phyloP scores from a whole-genome alignment of 2,329 filamentous ascomycete species.

The Seiridium cupressi region DNA sequence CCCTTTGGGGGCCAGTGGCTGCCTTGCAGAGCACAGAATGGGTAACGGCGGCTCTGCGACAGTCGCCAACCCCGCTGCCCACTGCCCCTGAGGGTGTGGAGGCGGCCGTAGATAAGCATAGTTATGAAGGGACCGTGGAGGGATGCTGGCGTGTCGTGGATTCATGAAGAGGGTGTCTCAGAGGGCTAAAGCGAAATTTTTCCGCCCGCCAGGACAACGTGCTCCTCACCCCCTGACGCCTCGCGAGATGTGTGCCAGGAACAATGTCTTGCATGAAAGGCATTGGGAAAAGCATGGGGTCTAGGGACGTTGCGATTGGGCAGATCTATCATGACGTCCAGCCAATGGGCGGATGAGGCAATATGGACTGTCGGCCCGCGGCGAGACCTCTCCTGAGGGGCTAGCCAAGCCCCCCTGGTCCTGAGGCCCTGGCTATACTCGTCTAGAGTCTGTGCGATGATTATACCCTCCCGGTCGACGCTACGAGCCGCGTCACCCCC shows the following conservation, averaged over 20 bases:
- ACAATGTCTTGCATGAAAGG: conserved; percentile 2
- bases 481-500: conserved; percentile 9
- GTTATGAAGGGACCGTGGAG: neutral
- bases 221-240: neutral
- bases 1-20: neutral
- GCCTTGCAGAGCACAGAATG: neutral
- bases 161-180: neutral
- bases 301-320: conserved; percentile 19
- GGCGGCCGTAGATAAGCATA: neutral
- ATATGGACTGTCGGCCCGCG: conserved; percentile 36
- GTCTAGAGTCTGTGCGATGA: conserved; percentile 21
- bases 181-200: neutral
- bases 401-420: conserved; percentile 8
- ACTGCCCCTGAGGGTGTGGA: conserved; percentile 1
- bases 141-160: neutral
- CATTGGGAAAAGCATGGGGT: neutral
- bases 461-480: conserved; percentile 15
- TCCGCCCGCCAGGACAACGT: neutral
- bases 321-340: conserved; percentile 13
- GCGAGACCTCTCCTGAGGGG: conserved; percentile 13
- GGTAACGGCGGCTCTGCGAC: neutral
- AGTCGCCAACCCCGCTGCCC: neutral
- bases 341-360: conserved; percentile 16
- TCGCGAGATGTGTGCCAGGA: neutral
- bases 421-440: conserved; percentile 20